Conservation (phyloP, 2,329 filamentous ascomycete genomes). For the Zalaria obscura region DNA sequence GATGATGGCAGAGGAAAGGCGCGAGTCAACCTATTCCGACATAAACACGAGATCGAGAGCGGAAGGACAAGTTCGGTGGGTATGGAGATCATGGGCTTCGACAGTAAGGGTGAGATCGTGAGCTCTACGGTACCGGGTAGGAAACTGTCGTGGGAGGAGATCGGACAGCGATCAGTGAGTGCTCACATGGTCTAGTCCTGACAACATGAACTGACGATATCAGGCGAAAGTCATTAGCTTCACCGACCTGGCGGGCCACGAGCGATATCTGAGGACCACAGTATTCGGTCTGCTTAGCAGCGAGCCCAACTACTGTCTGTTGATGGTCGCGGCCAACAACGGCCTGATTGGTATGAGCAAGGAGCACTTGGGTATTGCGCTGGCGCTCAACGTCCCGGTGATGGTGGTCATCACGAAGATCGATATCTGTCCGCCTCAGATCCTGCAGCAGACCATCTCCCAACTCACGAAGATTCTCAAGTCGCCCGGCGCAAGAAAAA, state of each 20-base stretch:
- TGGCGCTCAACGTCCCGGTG: conserved; percentile 89
- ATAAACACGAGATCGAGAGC: conserved; percentile 96
- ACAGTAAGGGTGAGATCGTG: conserved; percentile 71
- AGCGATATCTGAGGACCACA: conserved; percentile 86
- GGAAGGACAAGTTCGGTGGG: conserved; percentile 91
- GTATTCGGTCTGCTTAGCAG: conserved; percentile 90
- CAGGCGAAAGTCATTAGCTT: conserved; percentile 88
- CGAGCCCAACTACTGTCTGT: conserved; percentile 90
- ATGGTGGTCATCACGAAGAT: conserved; percentile 98
- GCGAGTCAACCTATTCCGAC: conserved; percentile 87
- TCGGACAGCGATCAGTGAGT: conserved; percentile 67
- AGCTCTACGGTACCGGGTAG: conserved; percentile 70
- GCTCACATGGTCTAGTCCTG: neutral
- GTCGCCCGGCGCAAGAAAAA: conserved; percentile 83
- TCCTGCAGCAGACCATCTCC: conserved; percentile 81
- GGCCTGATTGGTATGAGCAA: conserved; percentile 96
- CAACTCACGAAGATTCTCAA: conserved; percentile 90
- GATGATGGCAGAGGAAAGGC: conserved; percentile 91
- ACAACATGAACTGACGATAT: neutral
- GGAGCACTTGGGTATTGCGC: conserved; percentile 88
- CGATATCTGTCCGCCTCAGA: conserved; percentile 92
- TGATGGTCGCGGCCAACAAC: conserved; percentile 98
- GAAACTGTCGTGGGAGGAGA: conserved; percentile 92
- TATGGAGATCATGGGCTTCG: conserved; percentile 98
- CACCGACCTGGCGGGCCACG: conserved; percentile 88